phyloP scores from a whole-genome alignment of 164 flowering plant species.

The Vitis labrusca region DNA sequence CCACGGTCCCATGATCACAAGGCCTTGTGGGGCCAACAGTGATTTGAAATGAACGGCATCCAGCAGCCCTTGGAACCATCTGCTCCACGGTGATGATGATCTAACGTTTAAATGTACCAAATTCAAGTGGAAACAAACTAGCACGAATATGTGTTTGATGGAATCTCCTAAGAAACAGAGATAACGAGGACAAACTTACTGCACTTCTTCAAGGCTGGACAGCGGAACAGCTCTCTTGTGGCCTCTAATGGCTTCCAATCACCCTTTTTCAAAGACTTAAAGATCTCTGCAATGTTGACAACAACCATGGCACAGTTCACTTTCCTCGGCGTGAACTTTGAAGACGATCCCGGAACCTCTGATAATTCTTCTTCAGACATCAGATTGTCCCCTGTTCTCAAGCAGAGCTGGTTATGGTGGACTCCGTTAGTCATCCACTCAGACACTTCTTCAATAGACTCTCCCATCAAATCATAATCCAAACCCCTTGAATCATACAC shows the following conservation, averaged over 20 bases:
- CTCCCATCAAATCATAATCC: conserved; percentile 28
- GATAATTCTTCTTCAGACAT: not conserved
- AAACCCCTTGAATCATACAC: conserved; percentile 75
- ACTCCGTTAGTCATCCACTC: conserved; percentile 67
- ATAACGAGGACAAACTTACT: conserved; percentile 38
- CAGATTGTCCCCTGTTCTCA: conserved; percentile 38
- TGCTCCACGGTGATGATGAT: no score
- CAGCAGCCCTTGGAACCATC: no score
- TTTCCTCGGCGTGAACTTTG: conserved; percentile 41
- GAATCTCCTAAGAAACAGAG: not conserved
- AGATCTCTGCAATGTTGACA: conserved; percentile 55
- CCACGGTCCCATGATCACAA: no score
- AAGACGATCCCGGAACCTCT: conserved; percentile 15
- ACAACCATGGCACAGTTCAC: conserved; percentile 71
- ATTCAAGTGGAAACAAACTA: not conserved
- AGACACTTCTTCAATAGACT: conserved; percentile 41
- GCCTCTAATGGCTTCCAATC: conserved; percentile 55
- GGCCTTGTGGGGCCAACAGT: no score
- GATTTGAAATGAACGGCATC: no score
- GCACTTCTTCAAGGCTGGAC: conserved; percentile 48
- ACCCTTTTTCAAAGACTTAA: conserved; percentile 39
- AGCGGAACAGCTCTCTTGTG: conserved; percentile 49
- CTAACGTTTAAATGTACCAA: no score
- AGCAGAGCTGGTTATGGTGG: conserved; percentile 61
- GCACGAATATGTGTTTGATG: not conserved